Conservation (phyloP, 805 yeast species). For the Candida hungchunana region DNA sequence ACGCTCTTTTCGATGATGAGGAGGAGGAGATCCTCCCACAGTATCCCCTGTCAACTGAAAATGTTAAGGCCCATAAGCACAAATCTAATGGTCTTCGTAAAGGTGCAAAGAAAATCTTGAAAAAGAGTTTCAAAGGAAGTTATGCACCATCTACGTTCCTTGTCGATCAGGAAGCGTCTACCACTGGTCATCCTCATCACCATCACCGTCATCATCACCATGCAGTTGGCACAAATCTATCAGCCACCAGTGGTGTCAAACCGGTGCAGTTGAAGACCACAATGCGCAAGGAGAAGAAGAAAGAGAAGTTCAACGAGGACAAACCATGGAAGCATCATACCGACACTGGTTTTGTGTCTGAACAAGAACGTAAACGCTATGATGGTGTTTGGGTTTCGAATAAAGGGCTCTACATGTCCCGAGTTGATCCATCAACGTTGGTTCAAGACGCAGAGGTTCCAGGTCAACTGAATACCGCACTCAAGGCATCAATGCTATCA, state of each 20-base stretch:
- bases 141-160: conserved; percentile 8
- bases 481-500: conserved; percentile 28
- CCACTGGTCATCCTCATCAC: not conserved
- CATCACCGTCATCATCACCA: no score
- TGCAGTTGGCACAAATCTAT: no score
- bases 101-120: conserved; percentile 23
- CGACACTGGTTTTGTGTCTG: conserved; percentile 47
- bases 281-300: conserved; percentile 24
- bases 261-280: conserved; percentile 26
- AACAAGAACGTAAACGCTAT: conserved; percentile 77
- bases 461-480: conserved; percentile 24
- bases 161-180: conserved; percentile 5
- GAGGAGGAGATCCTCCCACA: conserved; percentile 22
- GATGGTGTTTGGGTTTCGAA: conserved; percentile 95
- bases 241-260: conserved; percentile 2
- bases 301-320: conserved; percentile 65
- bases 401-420: conserved; percentile 55
- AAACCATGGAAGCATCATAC: conserved; percentile 93
- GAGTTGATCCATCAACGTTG: conserved; percentile 18
- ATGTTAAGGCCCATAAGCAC: conserved; percentile 4
- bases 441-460: conserved; percentile 16
- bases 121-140: conserved; percentile 21
- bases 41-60: conserved; percentile 17
- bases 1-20: conserved; percentile 2
- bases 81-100: conserved; percentile 18